Evolutionary conservation across 352 stramenopile species (phyloP).

Genomic region (Phytophthora kernoviae): DNA sequence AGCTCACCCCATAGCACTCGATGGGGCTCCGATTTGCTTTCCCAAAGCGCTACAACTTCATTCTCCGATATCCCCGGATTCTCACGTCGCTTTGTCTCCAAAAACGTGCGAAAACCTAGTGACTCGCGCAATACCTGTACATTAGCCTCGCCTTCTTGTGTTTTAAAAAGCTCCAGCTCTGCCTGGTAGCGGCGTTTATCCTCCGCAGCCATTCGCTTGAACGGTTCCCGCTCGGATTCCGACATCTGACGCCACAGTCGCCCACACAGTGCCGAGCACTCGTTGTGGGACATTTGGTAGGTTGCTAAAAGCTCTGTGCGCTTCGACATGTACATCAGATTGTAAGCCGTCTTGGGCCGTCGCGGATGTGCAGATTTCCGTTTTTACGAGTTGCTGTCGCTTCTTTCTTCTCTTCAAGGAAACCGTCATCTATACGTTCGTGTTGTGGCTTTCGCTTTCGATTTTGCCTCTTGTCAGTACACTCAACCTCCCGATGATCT

Average conservation of each 20-base stretch:
- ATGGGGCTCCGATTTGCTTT: conserved; percentile 38
- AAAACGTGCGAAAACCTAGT: conserved; percentile 41
- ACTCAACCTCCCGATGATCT: background rate
- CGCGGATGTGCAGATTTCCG: conserved; percentile 34
- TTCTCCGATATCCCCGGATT: conserved; percentile 28
- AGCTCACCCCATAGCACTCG: conserved; percentile 46
- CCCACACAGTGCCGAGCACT: conserved; percentile 62
- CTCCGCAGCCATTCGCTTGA: conserved; percentile 55
- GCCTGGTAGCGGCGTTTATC: conserved; percentile 56
- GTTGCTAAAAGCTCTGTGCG: conserved; percentile 50
- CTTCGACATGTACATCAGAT: conserved; percentile 70
- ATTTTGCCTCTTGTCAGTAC: conserved; percentile 3
- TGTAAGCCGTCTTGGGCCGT: conserved; percentile 56
- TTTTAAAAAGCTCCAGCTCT: conserved; percentile 39
- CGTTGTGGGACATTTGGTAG: conserved; percentile 73
- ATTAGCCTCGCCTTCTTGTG: conserved; percentile 18
- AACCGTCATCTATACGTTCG: conserved; percentile 2
- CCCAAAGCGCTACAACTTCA: conserved; percentile 41
- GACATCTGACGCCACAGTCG: conserved; percentile 67
- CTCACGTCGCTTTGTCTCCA: conserved; percentile 35
- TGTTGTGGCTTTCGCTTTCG: conserved; percentile 18
- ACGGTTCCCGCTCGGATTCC: conserved; percentile 50
- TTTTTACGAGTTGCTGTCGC: conserved; percentile 18
- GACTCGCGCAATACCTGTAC: conserved; percentile 20
- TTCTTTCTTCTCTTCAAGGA: conserved; percentile 2